Conservation (phyloP, 805 yeast species). For the Metschnikowia continentalis region DNA sequence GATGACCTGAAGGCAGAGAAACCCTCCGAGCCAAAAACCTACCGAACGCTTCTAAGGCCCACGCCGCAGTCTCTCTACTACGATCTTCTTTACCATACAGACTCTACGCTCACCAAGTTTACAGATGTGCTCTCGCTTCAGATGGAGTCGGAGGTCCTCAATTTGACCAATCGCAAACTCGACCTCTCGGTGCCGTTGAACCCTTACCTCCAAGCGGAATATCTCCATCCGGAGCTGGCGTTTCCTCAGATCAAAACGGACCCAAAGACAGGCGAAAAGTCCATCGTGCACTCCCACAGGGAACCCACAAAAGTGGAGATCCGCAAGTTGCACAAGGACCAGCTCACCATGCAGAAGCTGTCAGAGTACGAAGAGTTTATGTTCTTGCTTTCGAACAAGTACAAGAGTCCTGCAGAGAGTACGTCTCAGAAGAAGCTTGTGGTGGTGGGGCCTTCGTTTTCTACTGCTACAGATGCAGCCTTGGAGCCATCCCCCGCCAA, state of each 20-base stretch:
- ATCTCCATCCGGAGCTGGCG: slow-evolving; percentile 45
- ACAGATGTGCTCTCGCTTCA: slow-evolving; percentile 74
- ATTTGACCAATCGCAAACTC: slow-evolving; percentile 72
- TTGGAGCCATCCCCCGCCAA: slow-evolving; percentile 17
- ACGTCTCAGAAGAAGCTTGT: slow-evolving; percentile 35
- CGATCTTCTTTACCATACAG: slow-evolving; percentile 81
- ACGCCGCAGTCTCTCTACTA: slow-evolving; percentile 78
- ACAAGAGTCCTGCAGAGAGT: slow-evolving; percentile 36
- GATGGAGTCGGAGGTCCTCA: slow-evolving; percentile 84
- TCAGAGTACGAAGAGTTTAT: slow-evolving; percentile 85
- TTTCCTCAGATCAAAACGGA: slow-evolving; percentile 45
- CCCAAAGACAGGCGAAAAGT: slow-evolving; percentile 30
- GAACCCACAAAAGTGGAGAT: slow-evolving; percentile 24
- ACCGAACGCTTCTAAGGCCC: slow-evolving; percentile 73
- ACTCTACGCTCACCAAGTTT: slow-evolving; percentile 65
- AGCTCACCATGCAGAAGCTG: slow-evolving; percentile 57
- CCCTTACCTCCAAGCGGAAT: slow-evolving; percentile 52
- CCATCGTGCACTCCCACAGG: slow-evolving; percentile 29
- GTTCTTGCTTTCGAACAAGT: slow-evolving; percentile 45
- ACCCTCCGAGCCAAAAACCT: slow-evolving; percentile 58
- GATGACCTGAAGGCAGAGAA: not conserved
- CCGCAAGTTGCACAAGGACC: slow-evolving; percentile 41
- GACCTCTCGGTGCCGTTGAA: slow-evolving; percentile 71
- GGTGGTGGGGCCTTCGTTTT: slow-evolving; percentile 30
- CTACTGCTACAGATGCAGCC: slow-evolving; percentile 14